A percentile compares a stretch with the other conserved stretches of the same genome.
Conservation (phyloP, 2,329 filamentous ascomycete genomes). For the Ophiostoma tasmaniense region DNA sequence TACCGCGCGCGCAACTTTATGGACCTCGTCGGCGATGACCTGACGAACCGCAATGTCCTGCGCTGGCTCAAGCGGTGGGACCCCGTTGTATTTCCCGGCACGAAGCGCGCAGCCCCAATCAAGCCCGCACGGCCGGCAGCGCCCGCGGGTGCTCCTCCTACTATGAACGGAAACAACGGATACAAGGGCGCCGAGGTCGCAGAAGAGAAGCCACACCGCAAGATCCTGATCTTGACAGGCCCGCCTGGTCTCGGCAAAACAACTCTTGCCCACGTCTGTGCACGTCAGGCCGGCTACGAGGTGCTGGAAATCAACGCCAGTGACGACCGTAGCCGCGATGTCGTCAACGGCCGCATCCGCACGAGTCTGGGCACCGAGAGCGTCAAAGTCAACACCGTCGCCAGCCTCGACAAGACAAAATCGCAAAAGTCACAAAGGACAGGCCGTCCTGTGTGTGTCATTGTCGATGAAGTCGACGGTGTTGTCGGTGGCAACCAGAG, state of each 20-base stretch:
- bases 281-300: constrained; percentile 89
- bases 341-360: constrained; percentile 83
- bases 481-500: constrained; percentile 72
- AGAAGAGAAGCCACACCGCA: constrained; percentile 71
- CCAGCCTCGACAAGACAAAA: constrained; percentile 23
- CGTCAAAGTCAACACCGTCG: constrained; percentile 63
- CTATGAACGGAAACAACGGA: neutral
- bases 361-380: constrained; percentile 92
- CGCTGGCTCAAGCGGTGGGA: constrained; percentile 96
- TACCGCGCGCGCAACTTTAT: constrained; percentile 88
- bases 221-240: constrained; percentile 82
- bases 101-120: constrained; percentile 19
- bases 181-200: constrained; percentile 27
- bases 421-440: constrained; percentile 33
- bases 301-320: constrained; percentile 97
- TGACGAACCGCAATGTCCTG: constrained; percentile 82
- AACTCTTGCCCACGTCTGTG: constrained; percentile 91
- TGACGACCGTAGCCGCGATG: constrained; percentile 80
- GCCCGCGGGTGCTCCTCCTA: neutral
- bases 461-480: constrained; percentile 95
- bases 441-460: constrained; percentile 80
- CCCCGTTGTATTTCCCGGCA: constrained; percentile 70
- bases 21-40: constrained; percentile 88
- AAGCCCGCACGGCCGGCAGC: neutral
- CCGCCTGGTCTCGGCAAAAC: constrained; percentile 94